Evolutionary conservation across 1,139 yeast species (phyloP), one percentile per base, ranked within the genome.

Genomic region (Eremothecium coryli): DNA sequence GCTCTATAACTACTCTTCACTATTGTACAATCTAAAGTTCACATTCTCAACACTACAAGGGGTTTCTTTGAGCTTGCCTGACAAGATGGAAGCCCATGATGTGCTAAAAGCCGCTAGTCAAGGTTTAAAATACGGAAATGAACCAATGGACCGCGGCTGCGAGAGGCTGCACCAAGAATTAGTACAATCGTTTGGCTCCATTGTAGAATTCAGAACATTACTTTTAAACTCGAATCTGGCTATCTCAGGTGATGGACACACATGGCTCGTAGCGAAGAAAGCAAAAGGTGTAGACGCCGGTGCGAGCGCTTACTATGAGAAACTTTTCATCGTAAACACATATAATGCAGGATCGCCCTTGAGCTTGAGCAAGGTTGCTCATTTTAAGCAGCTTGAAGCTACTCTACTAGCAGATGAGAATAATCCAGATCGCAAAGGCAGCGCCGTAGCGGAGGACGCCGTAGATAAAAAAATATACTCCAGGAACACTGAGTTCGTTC

Each of bases 241-340:
- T 10, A 73, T 78, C 39, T 73, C 76, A 41, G 90, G 93, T 33
- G 85, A 81, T 52, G 93, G 93, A 2, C 68, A 63, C 48, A 73
- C 81, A 2, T 81, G 90, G 90, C 56, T 77, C 21, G 75, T 76
- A n/a, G 81, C 81, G 2, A 73, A 73, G 48, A 67, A 73, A 32
- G 58, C 60, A 29, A 35, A 38, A 6, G 26, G 49, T 42, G 15
- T 46, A 32, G 45, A 43, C 26, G 35, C 56, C 20, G 52, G 54
- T 18, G 14, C 9, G 22, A 60, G 52, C 25, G 53, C 58, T 48
- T 42, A 43, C 21, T 71, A 57, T 45, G 66, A 66, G 38, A 64
- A 68, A 22, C 63, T 80, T 48, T 74, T 73, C 27, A 61, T 81
- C n/a, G 62, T 80, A 36, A 81, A 80, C 61, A 80, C 90, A n/a